Base-by-base conservation (phyloP, 2,329 filamentous ascomycete genomes). In the Colletotrichum navitas region DNA sequence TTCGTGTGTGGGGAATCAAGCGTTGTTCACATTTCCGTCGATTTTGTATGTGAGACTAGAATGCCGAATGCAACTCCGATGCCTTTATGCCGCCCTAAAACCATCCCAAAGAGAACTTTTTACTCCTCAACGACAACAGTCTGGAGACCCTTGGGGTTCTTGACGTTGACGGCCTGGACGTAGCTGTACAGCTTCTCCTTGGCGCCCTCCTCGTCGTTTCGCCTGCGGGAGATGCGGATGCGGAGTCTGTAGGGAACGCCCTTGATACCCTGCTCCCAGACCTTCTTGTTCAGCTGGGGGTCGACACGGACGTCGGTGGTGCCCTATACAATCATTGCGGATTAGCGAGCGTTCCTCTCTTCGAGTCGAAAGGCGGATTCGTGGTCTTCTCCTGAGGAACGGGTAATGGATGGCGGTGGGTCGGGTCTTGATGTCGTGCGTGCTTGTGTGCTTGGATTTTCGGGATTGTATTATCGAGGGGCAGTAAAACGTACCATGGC, bases 101-200 rank as follows among this genome's bases (percentile, higher is more conserved):
- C 80, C 80, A 80, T 81, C 81, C 80, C 81, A 79, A 79, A 79
- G 75, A 79, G 76, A 79, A 76, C 66, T 73, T 79, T 82, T 87
- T 91, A 89, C 83, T 92, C 90, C 86, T 92, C 90, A 76, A 99
- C 95, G 80, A 97, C 89, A 80, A 93, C 91, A 79, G 96, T 99
- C 83, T 93, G 91, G 80, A 99, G 92, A 85, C 96, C 95, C 94
- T 98, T 98, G 86, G 94, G 91, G 88, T 97, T 93, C 94, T 98
- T 97, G 84, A 98, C 95, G 87, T 98, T 98, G 85, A 99, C 96
- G 80, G 96, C 96, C 92, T 99, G 95, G 80, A 99, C 96, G 88
- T 97, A 98, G 86, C 93, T 96, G 93, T 98, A 99, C 78, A 99
- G 92, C 91, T 97, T 97, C 92, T 99, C 94, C 90, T 97, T 97